phyloP scores from a whole-genome alignment of 805 yeast genomes.

The Isabelozyma heimii region DNA sequence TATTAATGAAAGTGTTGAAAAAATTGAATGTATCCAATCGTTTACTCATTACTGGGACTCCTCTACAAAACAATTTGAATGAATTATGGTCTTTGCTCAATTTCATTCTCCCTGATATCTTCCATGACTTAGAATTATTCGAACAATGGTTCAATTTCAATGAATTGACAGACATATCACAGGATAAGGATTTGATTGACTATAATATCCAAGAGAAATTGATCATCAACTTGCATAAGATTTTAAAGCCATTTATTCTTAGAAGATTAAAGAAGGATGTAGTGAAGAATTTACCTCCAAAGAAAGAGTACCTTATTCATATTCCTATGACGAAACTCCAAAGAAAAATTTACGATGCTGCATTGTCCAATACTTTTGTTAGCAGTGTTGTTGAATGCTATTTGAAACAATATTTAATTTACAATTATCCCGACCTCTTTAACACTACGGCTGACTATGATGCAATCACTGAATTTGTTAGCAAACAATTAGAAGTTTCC shows the following conservation, averaged over 20 bases:
- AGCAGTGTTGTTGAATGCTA: constrained; percentile 44
- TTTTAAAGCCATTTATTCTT: constrained; percentile 81
- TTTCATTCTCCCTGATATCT: constrained; percentile 89
- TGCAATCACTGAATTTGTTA: constrained; percentile 41
- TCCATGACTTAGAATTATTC: constrained; percentile 83
- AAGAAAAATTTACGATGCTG: constrained; percentile 55
- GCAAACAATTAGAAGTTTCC: constrained; percentile 28
- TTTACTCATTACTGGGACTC: constrained; percentile 90
- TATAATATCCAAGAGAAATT: constrained; percentile 50
- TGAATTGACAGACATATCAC: constrained; percentile 42
- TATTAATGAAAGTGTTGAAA: constrained; percentile 69
- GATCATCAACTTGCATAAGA: constrained; percentile 77
- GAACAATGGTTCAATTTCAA: constrained; percentile 93
- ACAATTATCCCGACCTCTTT: constrained; percentile 29
- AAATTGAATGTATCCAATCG: constrained; percentile 67
- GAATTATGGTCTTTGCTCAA: constrained; percentile 92
- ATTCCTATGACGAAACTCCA: constrained; percentile 66
- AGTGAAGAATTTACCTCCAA: constrained; percentile 71
- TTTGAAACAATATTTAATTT: constrained; percentile 49
- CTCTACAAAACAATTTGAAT: constrained; percentile 84
- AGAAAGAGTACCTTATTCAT: constrained; percentile 83
- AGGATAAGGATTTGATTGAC: constrained; percentile 52
- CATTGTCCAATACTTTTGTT: constrained; percentile 45
- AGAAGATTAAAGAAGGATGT: constrained; percentile 80
- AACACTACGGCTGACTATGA: constrained; percentile 12